A percentile compares a stretch with the other conserved stretches of the same genome.
Evolutionary conservation across 768 basidiomycete species (phyloP).

Genomic region (Auricularia auricula-judae): DNA sequence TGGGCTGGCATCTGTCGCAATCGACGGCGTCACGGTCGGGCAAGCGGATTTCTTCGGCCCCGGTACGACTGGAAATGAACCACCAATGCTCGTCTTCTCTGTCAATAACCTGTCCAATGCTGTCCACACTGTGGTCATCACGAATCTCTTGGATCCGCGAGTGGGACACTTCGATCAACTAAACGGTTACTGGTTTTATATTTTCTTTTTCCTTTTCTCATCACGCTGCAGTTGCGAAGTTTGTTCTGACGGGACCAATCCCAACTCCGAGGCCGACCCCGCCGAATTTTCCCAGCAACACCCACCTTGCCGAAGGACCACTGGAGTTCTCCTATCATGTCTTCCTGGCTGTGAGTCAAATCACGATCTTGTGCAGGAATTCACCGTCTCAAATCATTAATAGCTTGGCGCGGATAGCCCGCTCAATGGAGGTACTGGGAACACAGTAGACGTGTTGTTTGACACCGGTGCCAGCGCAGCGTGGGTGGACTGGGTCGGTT

Average conservation of each 20-base stretch:
- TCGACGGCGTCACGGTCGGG: neutral
- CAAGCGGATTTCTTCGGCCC: constrained; percentile 1
- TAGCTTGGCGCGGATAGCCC: neutral
- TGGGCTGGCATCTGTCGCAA: neutral
- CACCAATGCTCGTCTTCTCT: neutral
- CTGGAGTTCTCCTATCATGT: constrained; percentile 5
- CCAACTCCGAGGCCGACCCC: neutral
- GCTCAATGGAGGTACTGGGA: neutral
- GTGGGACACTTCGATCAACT: constrained; percentile 1
- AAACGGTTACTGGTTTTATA: neutral
- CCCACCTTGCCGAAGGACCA: neutral
- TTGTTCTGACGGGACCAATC: neutral
- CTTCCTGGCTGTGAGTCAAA: neutral
- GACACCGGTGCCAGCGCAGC: constrained; percentile 3
- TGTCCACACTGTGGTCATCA: constrained; percentile 1
- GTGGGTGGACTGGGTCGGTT: constrained; percentile 2
- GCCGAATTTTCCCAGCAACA: neutral
- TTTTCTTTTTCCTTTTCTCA: neutral
- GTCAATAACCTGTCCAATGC: neutral
- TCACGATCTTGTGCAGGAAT: too few species aligned
- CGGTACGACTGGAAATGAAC: constrained; percentile 1
- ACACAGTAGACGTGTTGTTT: neutral
- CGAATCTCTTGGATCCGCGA: constrained; percentile 1
- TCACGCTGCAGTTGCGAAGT: neutral
- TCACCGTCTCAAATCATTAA: too few species aligned